Percentiles rank a stretch among this genome's conserved stretches.
Conservation (phyloP, 1,284 basidiomycete genomes). For the Grifola frondosa region DNA sequence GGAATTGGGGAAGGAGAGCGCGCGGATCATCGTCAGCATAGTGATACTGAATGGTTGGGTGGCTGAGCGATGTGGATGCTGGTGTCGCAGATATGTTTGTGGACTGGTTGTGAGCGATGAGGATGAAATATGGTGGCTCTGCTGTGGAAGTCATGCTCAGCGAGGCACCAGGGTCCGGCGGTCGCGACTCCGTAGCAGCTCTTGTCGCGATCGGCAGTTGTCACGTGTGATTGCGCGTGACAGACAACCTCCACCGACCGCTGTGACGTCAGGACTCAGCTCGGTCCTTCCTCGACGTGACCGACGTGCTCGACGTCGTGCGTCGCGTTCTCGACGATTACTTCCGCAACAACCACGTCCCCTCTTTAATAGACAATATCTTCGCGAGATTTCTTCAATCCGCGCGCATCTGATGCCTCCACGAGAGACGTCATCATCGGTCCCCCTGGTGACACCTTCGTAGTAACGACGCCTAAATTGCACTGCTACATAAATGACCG, state of each 20-base stretch:
- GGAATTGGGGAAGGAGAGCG: conserved; percentile 53
- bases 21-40: conserved; percentile 74
- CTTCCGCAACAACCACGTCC: too few relatives aligned
- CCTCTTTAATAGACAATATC: too few relatives aligned
- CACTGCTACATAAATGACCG: conserved; percentile 14
- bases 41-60: conserved; percentile 77
- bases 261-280: too few relatives aligned
- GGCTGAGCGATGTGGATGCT: conserved; percentile 51
- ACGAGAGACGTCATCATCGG: conserved; percentile 5
- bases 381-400: neutral
- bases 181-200: too few relatives aligned
- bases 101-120: conserved; percentile 51
- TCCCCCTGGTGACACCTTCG: conserved; percentile 22
- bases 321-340: too few relatives aligned
- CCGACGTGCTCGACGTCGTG: too few relatives aligned
- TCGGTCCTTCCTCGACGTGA: too few relatives aligned
- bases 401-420: neutral
- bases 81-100: conserved; percentile 33
- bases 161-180: too few relatives aligned
- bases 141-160: conserved; percentile 1
- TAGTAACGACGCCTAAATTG: conserved; percentile 16
- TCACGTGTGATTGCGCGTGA: too few relatives aligned
- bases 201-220: neutral
- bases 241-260: too few relatives aligned
- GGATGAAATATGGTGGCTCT: conserved; percentile 57